Percentiles rank a stretch among this genome's conserved stretches.
Evolutionary conservation across 2,329 filamentous ascomycete species (phyloP).

Genomic region (Emericellopsis atlantica): DNA sequence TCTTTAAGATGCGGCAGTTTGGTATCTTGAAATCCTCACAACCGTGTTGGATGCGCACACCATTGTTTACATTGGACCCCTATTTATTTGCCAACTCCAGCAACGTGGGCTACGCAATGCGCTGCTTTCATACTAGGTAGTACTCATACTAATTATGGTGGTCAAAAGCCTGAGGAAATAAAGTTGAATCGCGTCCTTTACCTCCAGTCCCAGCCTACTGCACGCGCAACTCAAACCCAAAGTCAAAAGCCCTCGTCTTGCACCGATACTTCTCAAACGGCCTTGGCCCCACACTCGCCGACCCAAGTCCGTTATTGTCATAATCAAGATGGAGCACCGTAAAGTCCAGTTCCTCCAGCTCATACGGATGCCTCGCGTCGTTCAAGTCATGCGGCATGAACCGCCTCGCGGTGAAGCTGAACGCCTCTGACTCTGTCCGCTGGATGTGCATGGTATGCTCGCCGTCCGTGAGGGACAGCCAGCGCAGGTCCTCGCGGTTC

Average conservation of each 20-base stretch:
- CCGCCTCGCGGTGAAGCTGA: slow-evolving; percentile 26
- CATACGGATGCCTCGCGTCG: slow-evolving; percentile 30
- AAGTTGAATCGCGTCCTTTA: too few species aligned
- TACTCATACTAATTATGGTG: too few species aligned
- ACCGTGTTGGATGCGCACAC: too few species aligned
- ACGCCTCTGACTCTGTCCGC: slow-evolving; percentile 3
- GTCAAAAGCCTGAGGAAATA: too few species aligned
- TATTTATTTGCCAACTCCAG: too few species aligned
- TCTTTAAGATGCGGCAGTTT: too few species aligned
- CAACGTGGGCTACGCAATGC: too few species aligned
- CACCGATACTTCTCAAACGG: slow-evolving; percentile 7
- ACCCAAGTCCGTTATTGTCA: slow-evolving; percentile 28
- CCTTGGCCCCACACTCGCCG: slow-evolving; percentile 27
- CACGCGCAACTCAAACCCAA: slow-evolving; percentile 8
- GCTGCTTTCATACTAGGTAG: too few species aligned
- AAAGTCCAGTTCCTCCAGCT: slow-evolving; percentile 25
- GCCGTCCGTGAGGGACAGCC: slow-evolving; percentile 18
- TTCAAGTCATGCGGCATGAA: slow-evolving; percentile 25
- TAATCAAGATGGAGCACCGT: slow-evolving; percentile 27
- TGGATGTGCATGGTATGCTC: neutral
- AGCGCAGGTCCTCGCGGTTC: slow-evolving; percentile 35
- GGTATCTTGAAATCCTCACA: too few species aligned
- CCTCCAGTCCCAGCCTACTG: neutral
- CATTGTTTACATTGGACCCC: too few species aligned
- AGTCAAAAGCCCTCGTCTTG: slow-evolving; percentile 10